A percentile compares a stretch with the other conserved stretches of the same genome.
Evolutionary conservation across 495 filamentous ascomycete genomes (phyloP).

Genomic region (Physcia stellaris): DNA sequence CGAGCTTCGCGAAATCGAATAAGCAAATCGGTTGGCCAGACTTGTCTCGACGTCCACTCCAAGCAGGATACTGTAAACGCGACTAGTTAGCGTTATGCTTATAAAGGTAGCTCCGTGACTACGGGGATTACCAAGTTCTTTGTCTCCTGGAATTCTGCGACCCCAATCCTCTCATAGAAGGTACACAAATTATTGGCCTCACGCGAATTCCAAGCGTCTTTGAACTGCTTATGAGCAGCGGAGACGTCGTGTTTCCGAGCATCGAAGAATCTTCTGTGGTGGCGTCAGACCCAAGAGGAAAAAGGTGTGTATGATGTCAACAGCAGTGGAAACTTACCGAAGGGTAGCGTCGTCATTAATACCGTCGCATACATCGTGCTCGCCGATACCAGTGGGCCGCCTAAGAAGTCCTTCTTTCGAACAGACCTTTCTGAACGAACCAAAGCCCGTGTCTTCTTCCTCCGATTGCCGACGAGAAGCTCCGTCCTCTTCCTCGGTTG

Average conservation of each 20-base stretch:
- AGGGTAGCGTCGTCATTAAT: constrained; percentile 20
- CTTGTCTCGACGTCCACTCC: constrained; percentile 75
- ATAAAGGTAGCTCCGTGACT: constrained; percentile 1
- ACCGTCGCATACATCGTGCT: constrained; percentile 15
- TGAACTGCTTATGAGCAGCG: constrained; percentile 61
- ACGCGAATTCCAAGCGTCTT: constrained; percentile 74
- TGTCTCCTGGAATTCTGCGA: constrained; percentile 66
- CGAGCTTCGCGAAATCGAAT: constrained; percentile 70
- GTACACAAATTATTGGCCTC: constrained; percentile 55
- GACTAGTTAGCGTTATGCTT: neutral
- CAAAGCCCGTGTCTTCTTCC: constrained; percentile 6
- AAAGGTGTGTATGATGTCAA: neutral
- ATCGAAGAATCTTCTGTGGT: constrained; percentile 19
- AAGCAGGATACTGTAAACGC: constrained; percentile 68
- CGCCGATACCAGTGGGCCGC: constrained; percentile 11
- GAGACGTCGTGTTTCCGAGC: constrained; percentile 16
- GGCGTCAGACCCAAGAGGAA: neutral
- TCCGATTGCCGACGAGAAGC: no score
- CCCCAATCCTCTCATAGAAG: constrained; percentile 60
- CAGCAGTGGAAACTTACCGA: constrained; percentile 14
- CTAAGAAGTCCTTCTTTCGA: constrained; percentile 15
- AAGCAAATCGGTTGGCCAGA: constrained; percentile 84
- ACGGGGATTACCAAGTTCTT: constrained; percentile 48
- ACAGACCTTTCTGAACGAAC: constrained; percentile 14
- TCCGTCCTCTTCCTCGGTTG: no score